Conservation (phyloP, 1,139 yeast species). For the Diutina scorzettiae region DNA sequence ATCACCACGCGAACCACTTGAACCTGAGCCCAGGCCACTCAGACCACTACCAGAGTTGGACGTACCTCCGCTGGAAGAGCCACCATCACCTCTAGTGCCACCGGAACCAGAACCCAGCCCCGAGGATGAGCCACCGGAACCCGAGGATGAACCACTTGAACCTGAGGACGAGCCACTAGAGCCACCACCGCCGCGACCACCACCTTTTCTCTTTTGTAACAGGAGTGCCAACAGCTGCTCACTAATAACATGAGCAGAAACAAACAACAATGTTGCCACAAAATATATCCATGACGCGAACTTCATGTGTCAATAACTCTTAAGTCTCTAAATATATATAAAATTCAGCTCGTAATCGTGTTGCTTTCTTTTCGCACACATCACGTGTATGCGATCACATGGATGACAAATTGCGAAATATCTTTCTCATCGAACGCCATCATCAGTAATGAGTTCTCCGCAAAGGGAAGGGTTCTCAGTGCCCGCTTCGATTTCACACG, state of each 20-base stretch:
- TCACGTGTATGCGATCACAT: too few relatives aligned
- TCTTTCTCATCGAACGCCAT: too few relatives aligned
- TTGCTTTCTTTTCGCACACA: too few relatives aligned
- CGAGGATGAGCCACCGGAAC: not conserved
- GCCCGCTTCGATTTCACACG: slow-evolving; percentile 66
- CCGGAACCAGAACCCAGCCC: not conserved
- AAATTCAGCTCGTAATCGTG: not conserved
- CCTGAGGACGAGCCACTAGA: not conserved
- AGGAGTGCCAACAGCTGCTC: not conserved
- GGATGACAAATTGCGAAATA: too few relatives aligned
- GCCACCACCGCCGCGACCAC: slow-evolving; percentile 1
- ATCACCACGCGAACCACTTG: not conserved
- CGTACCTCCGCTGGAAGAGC: not conserved
- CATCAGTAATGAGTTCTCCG: slow-evolving; percentile 48
- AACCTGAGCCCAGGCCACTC: not conserved
- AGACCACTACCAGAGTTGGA: not conserved
- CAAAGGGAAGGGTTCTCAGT: slow-evolving; percentile 91
- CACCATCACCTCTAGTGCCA: not conserved
- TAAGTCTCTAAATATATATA: not conserved
- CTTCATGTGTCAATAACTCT: not conserved
- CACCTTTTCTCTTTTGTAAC: not conserved
- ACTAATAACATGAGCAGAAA: not conserved
- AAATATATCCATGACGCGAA: not conserved
- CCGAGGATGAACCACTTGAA: not conserved
- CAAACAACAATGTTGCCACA: not conserved